These are phyloP conservation scores for Didymella keratinophila DNA, from an alignment of 2,329 filamentous ascomycete species.

Conservation along the genomic window DNA sequence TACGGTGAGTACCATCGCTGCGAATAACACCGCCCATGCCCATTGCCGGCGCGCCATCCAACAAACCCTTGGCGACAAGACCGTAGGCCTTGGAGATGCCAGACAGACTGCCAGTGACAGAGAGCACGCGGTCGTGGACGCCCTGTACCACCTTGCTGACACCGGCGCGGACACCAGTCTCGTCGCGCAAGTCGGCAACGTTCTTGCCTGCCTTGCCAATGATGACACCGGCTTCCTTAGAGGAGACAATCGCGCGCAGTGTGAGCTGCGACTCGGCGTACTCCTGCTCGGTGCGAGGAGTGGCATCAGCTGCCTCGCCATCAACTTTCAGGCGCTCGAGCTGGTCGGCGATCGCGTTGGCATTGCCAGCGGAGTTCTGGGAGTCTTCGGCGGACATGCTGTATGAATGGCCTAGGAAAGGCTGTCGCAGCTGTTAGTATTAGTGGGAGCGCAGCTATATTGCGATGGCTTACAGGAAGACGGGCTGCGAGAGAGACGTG, in stretches of 20 bases:
- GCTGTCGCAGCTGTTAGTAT: constrained; percentile 41
- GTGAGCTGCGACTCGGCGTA: constrained; percentile 93
- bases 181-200: constrained; percentile 93
- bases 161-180: constrained; percentile 96
- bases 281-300: constrained; percentile 94
- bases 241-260: constrained; percentile 95
- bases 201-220: constrained; percentile 99
- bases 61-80: constrained; percentile 86
- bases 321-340: constrained; percentile 53
- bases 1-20: constrained; percentile 94
- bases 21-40: constrained; percentile 90
- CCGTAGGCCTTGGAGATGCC: constrained; percentile 91
- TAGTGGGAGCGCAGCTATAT: constrained; percentile 26
- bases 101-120: constrained; percentile 88
- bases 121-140: constrained; percentile 95
- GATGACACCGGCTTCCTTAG: constrained; percentile 98
- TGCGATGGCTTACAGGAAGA: constrained; percentile 14
- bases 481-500: constrained; percentile 22
- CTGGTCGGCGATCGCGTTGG: constrained; percentile 52
- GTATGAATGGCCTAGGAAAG: constrained; percentile 44
- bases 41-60: constrained; percentile 93
- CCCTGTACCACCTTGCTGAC: constrained; percentile 99
- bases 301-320: constrained; percentile 71
- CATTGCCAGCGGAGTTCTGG: constrained; percentile 45
- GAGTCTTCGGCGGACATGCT: constrained; percentile 55